Conservation (phyloP, 1,284 basidiomycete species). For the Phylloporus sp. region DNA sequence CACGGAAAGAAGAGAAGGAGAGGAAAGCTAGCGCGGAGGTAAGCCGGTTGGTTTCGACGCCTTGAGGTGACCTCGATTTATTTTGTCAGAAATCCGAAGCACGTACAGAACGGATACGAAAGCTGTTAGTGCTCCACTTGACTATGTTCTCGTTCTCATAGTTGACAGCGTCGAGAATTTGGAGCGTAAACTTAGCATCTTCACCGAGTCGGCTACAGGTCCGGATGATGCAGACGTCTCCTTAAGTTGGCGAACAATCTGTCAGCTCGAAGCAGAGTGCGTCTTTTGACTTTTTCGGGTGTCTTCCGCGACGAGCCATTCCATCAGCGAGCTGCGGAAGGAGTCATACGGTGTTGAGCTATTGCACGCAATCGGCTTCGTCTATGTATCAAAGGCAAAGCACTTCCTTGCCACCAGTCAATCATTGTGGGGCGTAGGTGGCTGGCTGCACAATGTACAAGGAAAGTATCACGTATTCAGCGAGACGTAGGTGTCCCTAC, state of each 20-base stretch:
- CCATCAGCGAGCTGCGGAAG: slow-evolving; percentile 76
- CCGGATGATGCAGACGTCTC: slow-evolving; percentile 77
- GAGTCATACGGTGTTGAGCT: slow-evolving; percentile 96
- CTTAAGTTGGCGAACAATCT: slow-evolving; percentile 78
- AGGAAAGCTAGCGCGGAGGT: slow-evolving; percentile 76
- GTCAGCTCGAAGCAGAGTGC: slow-evolving; percentile 83
- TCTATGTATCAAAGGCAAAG: slow-evolving; percentile 86
- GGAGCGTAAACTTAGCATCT: slow-evolving; percentile 89
- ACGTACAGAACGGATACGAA: slow-evolving; percentile 81
- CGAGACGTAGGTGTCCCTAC: slow-evolving; percentile 74
- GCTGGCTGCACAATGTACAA: slow-evolving; percentile 95
- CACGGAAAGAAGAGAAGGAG: slow-evolving; percentile 80
- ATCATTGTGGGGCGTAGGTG: slow-evolving; percentile 82
- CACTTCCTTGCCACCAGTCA: slow-evolving; percentile 83
- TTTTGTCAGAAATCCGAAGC: slow-evolving; percentile 76
- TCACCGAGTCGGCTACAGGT: slow-evolving; percentile 87
- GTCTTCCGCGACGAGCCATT: slow-evolving; percentile 6
- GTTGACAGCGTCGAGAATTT: slow-evolving; percentile 70
- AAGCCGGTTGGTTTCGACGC: slow-evolving; percentile 16
- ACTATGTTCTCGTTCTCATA: slow-evolving; percentile 11
- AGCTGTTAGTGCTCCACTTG: slow-evolving; percentile 55
- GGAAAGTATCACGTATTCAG: slow-evolving; percentile 93
- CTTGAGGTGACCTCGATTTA: slow-evolving; percentile 20
- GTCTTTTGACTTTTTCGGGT: slow-evolving; percentile 40
- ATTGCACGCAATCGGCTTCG: slow-evolving; percentile 90